Evolutionary conservation across 73 alveolate genomes (phyloP), one percentile per base, ranked within the genome.

Genomic region (Durusdinium trenchii): DNA sequence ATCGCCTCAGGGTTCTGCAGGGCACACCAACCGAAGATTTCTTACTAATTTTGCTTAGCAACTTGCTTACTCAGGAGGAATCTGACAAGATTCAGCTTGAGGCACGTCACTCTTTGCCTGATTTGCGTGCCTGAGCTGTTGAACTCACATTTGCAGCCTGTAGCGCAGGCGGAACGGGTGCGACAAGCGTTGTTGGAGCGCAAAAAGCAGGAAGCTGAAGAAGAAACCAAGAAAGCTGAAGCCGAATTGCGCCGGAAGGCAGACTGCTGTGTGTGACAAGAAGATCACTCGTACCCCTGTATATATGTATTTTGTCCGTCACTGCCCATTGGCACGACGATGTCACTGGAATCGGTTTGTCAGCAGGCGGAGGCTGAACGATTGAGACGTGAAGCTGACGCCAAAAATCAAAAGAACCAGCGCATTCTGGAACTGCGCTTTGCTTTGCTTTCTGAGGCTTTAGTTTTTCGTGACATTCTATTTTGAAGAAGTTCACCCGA

Each of bases 211-310:
- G 96, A 89, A 32, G 51, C 67, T 14, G 96, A 64, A 69, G 96
- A 89, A 71, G 96, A 89, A 86, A 89, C 42, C 43, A 89, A 89
- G 60, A 89, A 89, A 54, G 96, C 96, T 2, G 96, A 89, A 64
- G 96, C 85, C 40, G 96, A 89, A 20, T 71, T 89, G 42, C 96
- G 96, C 40, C 85, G 86, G 32, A 89, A 89, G 96, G 96, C 96
- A 28, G 43, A 32, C 46, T 48, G 87, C 3, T 20, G n/a, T 14
- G 38, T 12, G 47, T 9, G 91, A 6, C 45, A 20, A 1, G 43
- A 36, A 7, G 54, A 42, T 54, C 36, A 4, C 4, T 2, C 10
- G 60, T 18, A 20, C 85, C 28, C 9, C 54, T 75, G 78, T 6
- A 14, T 64, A 10, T 23, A 64, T n/a, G n/a, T n/a, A n/a, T n/a